A percentile compares a stretch with the other conserved stretches of the same genome.
Conservation (phyloP, 768 basidiomycete species). For the Obba rivulosa region DNA sequence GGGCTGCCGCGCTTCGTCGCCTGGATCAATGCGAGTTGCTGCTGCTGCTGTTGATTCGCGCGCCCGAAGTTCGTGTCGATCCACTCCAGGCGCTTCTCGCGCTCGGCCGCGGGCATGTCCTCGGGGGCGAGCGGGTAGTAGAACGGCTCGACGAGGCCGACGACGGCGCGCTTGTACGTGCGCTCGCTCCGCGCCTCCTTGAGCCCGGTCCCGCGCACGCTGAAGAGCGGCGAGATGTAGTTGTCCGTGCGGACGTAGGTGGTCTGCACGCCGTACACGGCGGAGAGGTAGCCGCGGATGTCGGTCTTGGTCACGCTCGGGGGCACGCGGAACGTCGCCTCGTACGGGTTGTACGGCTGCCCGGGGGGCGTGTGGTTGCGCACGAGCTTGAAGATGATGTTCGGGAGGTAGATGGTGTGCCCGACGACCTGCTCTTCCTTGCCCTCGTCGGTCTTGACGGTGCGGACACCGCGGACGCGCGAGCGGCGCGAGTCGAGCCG, state of each 20-base stretch:
- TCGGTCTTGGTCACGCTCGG: constrained; percentile 89
- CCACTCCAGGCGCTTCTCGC: constrained; percentile 51
- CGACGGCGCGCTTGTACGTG: constrained; percentile 88
- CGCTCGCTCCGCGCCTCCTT: constrained; percentile 29
- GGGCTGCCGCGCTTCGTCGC: constrained; percentile 31
- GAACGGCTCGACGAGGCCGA: constrained; percentile 89
- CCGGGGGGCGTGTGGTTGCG: constrained; percentile 75
- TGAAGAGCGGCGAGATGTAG: constrained; percentile 56
- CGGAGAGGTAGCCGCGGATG: constrained; percentile 75
- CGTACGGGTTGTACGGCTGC: constrained; percentile 87
- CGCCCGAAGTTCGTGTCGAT: constrained; percentile 56
- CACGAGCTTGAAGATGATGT: constrained; percentile 76
- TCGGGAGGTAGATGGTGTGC: constrained; percentile 84
- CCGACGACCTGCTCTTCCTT: constrained; percentile 58
- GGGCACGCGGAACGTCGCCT: constrained; percentile 93
- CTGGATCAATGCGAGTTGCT: constrained; percentile 30
- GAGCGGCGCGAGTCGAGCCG: constrained; percentile 51
- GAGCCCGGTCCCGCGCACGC: constrained; percentile 11
- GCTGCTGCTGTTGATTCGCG: constrained; percentile 27
- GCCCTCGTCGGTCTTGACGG: constrained; percentile 30
- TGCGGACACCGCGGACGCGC: constrained; percentile 61
- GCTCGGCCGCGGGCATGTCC: constrained; percentile 63
- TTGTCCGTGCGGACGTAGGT: constrained; percentile 97
- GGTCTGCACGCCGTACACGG: constrained; percentile 83
- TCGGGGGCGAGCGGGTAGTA: constrained; percentile 82